Base-by-base conservation (phyloP, 306 rosid species). In the Lithocarpus polystachyus region DNA sequence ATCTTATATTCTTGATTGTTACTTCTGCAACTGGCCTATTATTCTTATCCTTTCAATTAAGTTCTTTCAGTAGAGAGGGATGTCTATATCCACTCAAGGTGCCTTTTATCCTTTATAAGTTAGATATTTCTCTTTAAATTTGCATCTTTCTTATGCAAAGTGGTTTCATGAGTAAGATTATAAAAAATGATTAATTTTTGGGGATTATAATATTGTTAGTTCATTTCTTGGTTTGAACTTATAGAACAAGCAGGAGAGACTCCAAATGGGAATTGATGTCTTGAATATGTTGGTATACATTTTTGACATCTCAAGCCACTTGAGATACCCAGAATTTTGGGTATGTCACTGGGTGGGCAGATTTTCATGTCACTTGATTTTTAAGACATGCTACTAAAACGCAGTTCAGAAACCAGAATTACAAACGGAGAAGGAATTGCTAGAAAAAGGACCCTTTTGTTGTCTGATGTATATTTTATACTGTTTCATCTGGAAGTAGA, bases 261-360 rank as follows among this genome's bases (percentile, higher is more conserved):
- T 37, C 24, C 68, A 29, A 31, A 8, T 18, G 20, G 73, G 60
- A 73, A 78, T 77, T 17, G 24, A 67, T 72, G 73, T 52, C 40
- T 74, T 56, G 51, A 57, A 19, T 61, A 57, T 51, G 23, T 69
- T 52, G 72, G 35, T 79, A 62, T 64, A 48, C 62, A 19, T 40
- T 71, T 75, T 61, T 6, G 62, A 31, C 77, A 22, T 77, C 37
- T 75, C 53, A 65, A 69, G 29, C 72, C 69, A 78, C 64, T 69
- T 7, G 51, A 22, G 6, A 62, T 14, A 15, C 19, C 68, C 40
- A 61, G 76, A 81, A 35, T 68, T 64, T 54, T 71, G 65, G 24
- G n/a, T 78, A 35, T 72, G 37, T 8, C 65, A 20, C 7, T 22
- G 15, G 11, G 29, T 59, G 65, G 31, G 12, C 2, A 59, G 24